These are phyloP conservation scores for Odonthalia washingtoniensis DNA, from an alignment of 31 red algal species.

Conservation along the genomic window DNA sequence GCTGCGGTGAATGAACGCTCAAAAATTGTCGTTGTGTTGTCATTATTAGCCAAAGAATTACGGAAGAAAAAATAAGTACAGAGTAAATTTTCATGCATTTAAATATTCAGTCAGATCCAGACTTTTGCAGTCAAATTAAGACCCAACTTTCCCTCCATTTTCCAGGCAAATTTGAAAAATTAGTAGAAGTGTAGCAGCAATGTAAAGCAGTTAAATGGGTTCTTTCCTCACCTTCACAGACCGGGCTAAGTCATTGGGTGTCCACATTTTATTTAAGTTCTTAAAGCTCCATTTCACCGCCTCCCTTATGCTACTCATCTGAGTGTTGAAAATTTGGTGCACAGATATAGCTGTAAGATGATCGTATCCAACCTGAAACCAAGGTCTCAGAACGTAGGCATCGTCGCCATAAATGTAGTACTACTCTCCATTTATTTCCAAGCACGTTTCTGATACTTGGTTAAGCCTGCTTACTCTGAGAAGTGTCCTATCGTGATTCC, in stretches of 20 bases:
- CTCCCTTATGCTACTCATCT: conserved; percentile 36
- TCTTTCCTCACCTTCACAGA: conserved; percentile 11
- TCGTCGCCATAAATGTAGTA: conserved; percentile 55
- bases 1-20: no score
- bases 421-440: conserved; percentile 42
- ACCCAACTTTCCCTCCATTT: no score
- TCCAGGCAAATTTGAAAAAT: conserved; percentile 27
- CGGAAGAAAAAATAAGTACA: no score
- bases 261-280: no score
- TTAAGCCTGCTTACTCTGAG: conserved; percentile 14
- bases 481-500: conserved; percentile 43
- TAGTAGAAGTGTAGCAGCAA: neutral
- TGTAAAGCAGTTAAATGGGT: conserved; percentile 37
- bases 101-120: no score
- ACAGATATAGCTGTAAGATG: no score
- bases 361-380: conserved; percentile 4
- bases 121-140: no score
- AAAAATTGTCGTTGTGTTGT: no score
- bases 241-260: neutral
- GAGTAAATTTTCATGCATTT: no score
- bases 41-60: no score
- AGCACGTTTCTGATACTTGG: neutral
- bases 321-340: conserved; percentile 27
- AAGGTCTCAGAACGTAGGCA: conserved; percentile 40
- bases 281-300: conserved; percentile 47